Evolutionary conservation across 495 filamentous ascomycete species (phyloP).

Genomic region (Talaromyces wortmannii): DNA sequence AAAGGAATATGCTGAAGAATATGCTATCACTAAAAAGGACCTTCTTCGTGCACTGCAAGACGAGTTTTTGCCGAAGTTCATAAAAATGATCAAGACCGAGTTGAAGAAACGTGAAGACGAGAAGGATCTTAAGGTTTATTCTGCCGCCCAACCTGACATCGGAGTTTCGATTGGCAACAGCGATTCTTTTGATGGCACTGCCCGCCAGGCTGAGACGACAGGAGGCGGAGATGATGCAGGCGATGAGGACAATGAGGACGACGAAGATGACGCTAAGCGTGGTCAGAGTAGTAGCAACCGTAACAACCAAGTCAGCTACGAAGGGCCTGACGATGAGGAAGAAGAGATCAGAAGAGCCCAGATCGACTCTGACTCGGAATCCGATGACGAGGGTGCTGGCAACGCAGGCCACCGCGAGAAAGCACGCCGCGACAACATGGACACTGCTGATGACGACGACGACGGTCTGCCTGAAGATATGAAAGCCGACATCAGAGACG

Average conservation of each 20-base stretch:
- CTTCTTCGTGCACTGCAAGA: slow-evolving; percentile 72
- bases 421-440: slow-evolving; percentile 20
- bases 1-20: slow-evolving; percentile 75
- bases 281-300: slow-evolving; percentile 68
- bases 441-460: slow-evolving; percentile 28
- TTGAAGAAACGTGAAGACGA: slow-evolving; percentile 69
- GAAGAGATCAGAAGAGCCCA: slow-evolving; percentile 53
- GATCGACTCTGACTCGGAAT: slow-evolving; percentile 34
- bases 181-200: slow-evolving; percentile 40
- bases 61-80: slow-evolving; percentile 67
- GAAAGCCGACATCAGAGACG: slow-evolving; percentile 18
- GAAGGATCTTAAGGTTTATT: slow-evolving; percentile 50
- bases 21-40: slow-evolving; percentile 72
- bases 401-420: slow-evolving; percentile 6
- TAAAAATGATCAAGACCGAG: slow-evolving; percentile 61
- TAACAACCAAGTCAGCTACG: slow-evolving; percentile 77
- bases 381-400: slow-evolving; percentile 37
- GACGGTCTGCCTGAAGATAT: slow-evolving; percentile 12
- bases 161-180: slow-evolving; percentile 68
- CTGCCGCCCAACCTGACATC: slow-evolving; percentile 70
- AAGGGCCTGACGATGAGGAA: slow-evolving; percentile 86
- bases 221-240: slow-evolving; percentile 55
- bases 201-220: slow-evolving; percentile 31
- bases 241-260: slow-evolving; percentile 69
- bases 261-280: slow-evolving; percentile 79